A percentile compares a stretch with the other conserved stretches of the same genome.
These are phyloP conservation scores for Acacia confusa DNA, from an alignment of 306 rosid genomes.

Conservation along the genomic window DNA sequence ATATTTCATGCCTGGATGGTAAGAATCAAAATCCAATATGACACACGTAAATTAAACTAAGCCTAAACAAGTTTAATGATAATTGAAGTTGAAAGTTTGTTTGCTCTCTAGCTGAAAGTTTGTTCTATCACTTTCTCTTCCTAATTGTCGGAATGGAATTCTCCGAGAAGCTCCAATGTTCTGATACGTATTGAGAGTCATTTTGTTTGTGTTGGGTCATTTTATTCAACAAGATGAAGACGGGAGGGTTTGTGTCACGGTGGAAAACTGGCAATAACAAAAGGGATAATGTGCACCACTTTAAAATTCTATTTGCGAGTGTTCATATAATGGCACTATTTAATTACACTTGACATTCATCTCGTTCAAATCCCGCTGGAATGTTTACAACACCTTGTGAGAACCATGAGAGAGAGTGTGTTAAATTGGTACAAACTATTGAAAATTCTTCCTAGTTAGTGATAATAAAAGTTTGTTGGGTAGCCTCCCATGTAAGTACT, in stretches of 20 bases:
- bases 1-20: background rate
- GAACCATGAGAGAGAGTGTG: background rate
- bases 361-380: background rate
- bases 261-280: background rate
- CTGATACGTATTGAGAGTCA: background rate
- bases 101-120: too few species aligned
- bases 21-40: background rate
- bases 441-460: constrained; percentile 1
- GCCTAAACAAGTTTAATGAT: background rate
- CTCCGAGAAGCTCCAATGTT: background rate
- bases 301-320: background rate
- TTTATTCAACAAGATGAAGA: background rate
- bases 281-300: background rate
- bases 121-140: background rate
- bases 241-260: background rate
- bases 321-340: constrained; percentile 6
- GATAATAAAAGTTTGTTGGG: constrained; percentile 41
- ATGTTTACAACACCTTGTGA: constrained; percentile 3
- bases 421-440: constrained; percentile 14
- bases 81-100: background rate
- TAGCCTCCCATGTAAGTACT: constrained; percentile 56
- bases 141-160: background rate
- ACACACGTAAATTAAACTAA: background rate
- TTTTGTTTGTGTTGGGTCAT: background rate
- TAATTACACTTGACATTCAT: background rate